Conservation (phyloP, 23 red algal species). For the Gracilariopsis chorda region DNA sequence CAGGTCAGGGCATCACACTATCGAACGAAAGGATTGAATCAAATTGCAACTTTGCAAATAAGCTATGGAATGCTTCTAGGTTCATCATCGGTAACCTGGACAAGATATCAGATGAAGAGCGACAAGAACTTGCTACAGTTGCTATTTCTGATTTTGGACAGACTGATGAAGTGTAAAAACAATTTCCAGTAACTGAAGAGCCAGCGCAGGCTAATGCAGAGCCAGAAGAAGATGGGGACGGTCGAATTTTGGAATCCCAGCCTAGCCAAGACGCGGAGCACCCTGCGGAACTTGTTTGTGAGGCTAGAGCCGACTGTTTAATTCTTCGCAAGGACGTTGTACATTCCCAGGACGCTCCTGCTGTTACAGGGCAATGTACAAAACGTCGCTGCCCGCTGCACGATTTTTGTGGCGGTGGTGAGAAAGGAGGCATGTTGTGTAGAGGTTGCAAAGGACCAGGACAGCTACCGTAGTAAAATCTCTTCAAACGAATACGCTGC, state of each 20-base stretch:
- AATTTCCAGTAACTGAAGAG: conserved; percentile 32
- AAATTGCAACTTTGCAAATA: conserved; percentile 99
- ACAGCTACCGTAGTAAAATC: too few species aligned
- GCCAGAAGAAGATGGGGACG: conserved; percentile 57
- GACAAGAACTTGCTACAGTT: neutral
- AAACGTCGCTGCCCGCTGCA: too few species aligned
- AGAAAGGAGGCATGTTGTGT: too few species aligned
- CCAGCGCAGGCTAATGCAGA: neutral
- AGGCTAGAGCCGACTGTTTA: too few species aligned
- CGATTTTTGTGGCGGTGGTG: too few species aligned
- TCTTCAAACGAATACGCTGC: too few species aligned
- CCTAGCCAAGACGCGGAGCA: conserved; percentile 94
- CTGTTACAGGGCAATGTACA: too few species aligned
- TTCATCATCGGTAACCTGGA: conserved; percentile 80
- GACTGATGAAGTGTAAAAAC: conserved; percentile 9
- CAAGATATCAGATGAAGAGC: conserved; percentile 45
- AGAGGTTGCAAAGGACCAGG: too few species aligned
- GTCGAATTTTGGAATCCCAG: conserved; percentile 77
- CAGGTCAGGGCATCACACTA: conserved; percentile 92
- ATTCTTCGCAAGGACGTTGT: too few species aligned
- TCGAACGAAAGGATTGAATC: conserved; percentile 81
- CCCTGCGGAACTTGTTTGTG: conserved; percentile 92
- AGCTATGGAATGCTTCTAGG: conserved; percentile 94
- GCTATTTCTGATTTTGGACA: conserved; percentile 15
- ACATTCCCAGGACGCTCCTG: too few species aligned